Evolutionary conservation across 352 stramenopile species (phyloP).

Genomic region (Pythium brassicae): DNA sequence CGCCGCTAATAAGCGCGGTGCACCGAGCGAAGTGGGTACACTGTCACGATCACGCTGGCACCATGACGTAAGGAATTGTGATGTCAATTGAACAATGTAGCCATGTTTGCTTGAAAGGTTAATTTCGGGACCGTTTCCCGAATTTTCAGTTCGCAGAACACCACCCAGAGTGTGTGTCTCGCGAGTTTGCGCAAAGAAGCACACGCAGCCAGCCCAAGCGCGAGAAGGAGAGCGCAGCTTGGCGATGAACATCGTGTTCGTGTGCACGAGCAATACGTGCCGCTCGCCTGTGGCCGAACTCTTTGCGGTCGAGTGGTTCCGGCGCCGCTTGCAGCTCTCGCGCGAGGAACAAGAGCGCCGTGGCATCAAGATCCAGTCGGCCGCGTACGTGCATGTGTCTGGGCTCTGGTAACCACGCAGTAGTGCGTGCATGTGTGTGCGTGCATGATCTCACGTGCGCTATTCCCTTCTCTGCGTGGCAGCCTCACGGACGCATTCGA

Average conservation of each 20-base stretch:
- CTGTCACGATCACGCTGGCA: no score
- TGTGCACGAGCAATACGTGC: slow-evolving; percentile 85
- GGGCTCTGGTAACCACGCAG: neutral
- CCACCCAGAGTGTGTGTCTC: neutral
- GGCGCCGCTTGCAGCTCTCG: slow-evolving; percentile 56
- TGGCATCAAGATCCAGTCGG: slow-evolving; percentile 63
- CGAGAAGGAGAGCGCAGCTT: neutral
- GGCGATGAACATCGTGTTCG: slow-evolving; percentile 75
- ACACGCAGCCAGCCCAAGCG: neutral
- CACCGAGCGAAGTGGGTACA: no score
- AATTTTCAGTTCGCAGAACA: no score
- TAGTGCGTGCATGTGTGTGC: neutral
- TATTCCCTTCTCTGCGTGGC: neutral
- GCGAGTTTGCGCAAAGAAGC: neutral
- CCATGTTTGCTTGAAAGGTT: no score
- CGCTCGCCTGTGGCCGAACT: slow-evolving; percentile 72
- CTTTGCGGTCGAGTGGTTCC: slow-evolving; percentile 79
- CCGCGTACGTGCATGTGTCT: slow-evolving; percentile 38
- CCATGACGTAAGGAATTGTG: no score
- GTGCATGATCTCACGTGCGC: neutral
- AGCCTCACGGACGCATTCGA: slow-evolving; percentile 77
- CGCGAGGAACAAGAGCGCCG: slow-evolving; percentile 66
- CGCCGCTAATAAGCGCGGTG: neutral
- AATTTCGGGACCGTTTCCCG: no score
- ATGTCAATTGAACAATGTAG: no score